A percentile compares a stretch with the other conserved stretches of the same genome.
These are phyloP conservation scores for Adiantum capillusveneris DNA, from an alignment of 75 land plant genomes.

Conservation along the genomic window DNA sequence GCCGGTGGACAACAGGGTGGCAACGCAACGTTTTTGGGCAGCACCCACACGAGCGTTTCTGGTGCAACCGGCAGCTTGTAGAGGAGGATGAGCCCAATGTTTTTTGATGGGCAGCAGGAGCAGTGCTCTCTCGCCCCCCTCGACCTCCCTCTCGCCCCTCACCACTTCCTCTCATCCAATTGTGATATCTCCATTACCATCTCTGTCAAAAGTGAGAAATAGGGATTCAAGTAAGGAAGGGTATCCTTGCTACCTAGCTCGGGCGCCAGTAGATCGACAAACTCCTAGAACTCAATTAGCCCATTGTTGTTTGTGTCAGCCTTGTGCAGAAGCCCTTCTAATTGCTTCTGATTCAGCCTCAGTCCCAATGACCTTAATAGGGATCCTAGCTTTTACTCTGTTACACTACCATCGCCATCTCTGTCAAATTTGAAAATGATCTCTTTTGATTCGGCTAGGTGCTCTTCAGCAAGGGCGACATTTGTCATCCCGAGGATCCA, in stretches of 20 bases:
- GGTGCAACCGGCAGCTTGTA: too few relatives aligned
- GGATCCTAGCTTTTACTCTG: constrained; percentile 50
- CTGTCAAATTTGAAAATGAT: constrained; percentile 43
- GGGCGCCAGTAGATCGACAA: constrained; percentile 16
- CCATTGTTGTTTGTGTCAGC: constrained; percentile 54
- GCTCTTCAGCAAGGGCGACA: too few relatives aligned
- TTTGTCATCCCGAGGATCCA: too few relatives aligned
- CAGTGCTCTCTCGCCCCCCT: too few relatives aligned
- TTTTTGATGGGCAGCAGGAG: too few relatives aligned
- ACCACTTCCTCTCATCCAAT: too few relatives aligned
- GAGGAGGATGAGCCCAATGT: too few relatives aligned
- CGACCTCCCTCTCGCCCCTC: too few relatives aligned
- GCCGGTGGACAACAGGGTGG: too few relatives aligned
- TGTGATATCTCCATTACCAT: constrained; percentile 47
- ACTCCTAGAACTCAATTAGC: constrained; percentile 47
- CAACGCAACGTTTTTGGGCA: too few relatives aligned
- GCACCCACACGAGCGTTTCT: too few relatives aligned
- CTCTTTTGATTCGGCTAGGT: too few relatives aligned
- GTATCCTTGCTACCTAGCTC: constrained; percentile 2
- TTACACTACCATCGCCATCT: constrained; percentile 56
- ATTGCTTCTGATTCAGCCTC: constrained; percentile 32
- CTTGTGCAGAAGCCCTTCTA: constrained; percentile 30
- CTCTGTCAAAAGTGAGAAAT: constrained; percentile 42
- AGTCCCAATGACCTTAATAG: constrained; percentile 50
- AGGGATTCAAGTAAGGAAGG: constrained; percentile 9